Conservation (phyloP, 208 protist genomes). For the Acanthamoeba divionensis region DNA sequence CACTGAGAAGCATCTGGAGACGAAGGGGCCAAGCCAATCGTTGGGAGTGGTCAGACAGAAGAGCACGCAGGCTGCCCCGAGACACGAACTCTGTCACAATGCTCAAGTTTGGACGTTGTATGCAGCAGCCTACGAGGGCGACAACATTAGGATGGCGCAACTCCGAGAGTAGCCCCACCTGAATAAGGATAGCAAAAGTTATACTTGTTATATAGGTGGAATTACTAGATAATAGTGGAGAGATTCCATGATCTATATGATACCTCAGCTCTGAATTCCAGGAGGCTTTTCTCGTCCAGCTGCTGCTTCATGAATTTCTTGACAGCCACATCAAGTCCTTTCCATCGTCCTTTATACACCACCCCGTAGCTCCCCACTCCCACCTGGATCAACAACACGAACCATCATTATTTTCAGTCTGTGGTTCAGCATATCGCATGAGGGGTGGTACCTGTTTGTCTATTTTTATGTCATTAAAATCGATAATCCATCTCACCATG, state of each 20-base stretch:
- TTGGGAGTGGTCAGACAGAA: conserved; percentile 46
- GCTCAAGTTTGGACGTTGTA: conserved; percentile 67
- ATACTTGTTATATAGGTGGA: too few relatives aligned
- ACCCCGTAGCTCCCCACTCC: conserved; percentile 4
- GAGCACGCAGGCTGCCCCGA: conserved; percentile 57
- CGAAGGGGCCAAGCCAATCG: background rate
- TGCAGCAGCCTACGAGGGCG: conserved; percentile 45
- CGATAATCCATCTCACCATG: background rate
- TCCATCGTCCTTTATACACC: background rate
- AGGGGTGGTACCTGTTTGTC: too few relatives aligned
- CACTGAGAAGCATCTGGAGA: background rate
- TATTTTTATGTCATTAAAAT: background rate
- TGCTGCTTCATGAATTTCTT: conserved; percentile 29
- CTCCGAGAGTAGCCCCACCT: conserved; percentile 5
- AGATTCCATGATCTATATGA: too few relatives aligned
- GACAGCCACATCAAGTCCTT: conserved; percentile 47
- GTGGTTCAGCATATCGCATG: too few relatives aligned
- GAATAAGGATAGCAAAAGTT: too few relatives aligned
- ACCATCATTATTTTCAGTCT: too few relatives aligned
- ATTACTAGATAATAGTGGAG: too few relatives aligned
- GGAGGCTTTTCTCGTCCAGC: conserved; percentile 36
- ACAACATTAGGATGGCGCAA: conserved; percentile 44
- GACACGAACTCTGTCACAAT: conserved; percentile 70
- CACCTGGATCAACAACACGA: background rate
- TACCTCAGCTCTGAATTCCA: conserved; percentile 43